phyloP scores from a whole-genome alignment of 768 basidiomycete species.

The Mycena vitilis region DNA sequence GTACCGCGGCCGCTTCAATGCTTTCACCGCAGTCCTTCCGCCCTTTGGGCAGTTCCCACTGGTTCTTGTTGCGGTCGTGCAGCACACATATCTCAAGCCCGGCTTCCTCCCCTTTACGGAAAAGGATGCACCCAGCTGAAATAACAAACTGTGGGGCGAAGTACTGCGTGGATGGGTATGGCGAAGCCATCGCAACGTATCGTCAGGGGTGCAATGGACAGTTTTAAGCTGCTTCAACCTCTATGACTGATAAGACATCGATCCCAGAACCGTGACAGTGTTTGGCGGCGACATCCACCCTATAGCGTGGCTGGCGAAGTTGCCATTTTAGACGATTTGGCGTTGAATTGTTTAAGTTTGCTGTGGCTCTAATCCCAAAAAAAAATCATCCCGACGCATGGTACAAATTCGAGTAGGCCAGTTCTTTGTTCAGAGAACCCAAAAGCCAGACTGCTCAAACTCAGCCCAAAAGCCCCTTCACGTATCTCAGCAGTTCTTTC shows the following conservation, averaged over 20 bases:
- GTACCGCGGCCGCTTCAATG: conserved; percentile 60
- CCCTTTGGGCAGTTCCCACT: conserved; percentile 68
- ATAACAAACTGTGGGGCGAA: conserved; percentile 47
- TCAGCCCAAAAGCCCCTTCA: conserved; percentile 54
- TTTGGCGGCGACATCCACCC: too few species aligned
- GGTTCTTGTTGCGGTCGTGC: conserved; percentile 42
- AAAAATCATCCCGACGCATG: too few species aligned
- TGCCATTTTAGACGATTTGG: too few species aligned
- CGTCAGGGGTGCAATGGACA: too few species aligned
- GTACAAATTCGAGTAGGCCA: too few species aligned
- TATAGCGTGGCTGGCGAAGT: too few species aligned
- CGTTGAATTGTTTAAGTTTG: neutral
- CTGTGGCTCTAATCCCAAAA: too few species aligned
- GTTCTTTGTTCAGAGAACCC: neutral
- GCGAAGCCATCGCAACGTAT: conserved; percentile 3
- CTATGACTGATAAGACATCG: too few species aligned
- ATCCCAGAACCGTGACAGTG: too few species aligned
- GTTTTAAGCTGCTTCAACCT: too few species aligned
- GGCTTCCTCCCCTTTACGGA: conserved; percentile 39
- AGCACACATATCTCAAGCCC: conserved; percentile 55
- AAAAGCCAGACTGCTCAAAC: neutral
- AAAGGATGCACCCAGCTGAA: conserved; percentile 56
- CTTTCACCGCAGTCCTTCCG: conserved; percentile 69
- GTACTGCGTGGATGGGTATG: conserved; percentile 26
- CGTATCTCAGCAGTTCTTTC: conserved; percentile 77